Percentiles rank a stretch among this genome's conserved stretches.
These are phyloP conservation scores for Thelonectria rubi DNA, from an alignment of 2,329 filamentous ascomycete species.

Conservation along the genomic window DNA sequence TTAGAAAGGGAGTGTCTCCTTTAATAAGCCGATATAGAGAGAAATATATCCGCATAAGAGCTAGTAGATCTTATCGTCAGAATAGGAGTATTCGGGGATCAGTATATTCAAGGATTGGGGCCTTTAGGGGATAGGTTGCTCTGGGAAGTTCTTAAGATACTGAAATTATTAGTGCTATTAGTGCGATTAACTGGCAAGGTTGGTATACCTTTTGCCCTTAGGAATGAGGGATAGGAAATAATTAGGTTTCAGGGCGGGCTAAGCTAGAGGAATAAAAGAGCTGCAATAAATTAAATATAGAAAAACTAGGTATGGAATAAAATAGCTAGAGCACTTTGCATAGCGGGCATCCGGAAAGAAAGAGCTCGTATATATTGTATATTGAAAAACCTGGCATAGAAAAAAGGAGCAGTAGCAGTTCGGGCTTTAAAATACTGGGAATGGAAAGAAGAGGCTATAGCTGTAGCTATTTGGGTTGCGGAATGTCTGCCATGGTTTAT, in stretches of 20 bases:
- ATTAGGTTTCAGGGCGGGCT: neutral
- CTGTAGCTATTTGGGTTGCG: neutral
- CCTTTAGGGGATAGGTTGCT: neutral
- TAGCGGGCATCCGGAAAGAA: neutral
- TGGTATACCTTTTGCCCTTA: neutral
- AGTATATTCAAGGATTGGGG: too few relatives aligned
- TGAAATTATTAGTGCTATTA: neutral
- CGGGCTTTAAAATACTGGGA: neutral
- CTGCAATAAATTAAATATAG: too few relatives aligned
- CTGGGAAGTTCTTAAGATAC: neutral
- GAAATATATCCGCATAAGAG: neutral
- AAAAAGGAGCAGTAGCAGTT: neutral
- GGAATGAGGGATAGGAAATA: neutral
- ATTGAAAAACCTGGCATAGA: neutral
- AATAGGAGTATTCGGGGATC: neutral
- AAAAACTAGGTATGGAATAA: too few relatives aligned
- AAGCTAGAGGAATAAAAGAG: neutral
- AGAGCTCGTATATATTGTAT: neutral
- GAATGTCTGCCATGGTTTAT: neutral
- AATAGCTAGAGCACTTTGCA: too few relatives aligned
- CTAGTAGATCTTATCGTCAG: neutral
- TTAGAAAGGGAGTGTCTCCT: neutral
- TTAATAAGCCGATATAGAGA: neutral
- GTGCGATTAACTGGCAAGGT: neutral
- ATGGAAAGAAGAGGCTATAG: neutral